Conservation (phyloP, 176 grass and related monocot species). For the Aegilops speltoides region DNA sequence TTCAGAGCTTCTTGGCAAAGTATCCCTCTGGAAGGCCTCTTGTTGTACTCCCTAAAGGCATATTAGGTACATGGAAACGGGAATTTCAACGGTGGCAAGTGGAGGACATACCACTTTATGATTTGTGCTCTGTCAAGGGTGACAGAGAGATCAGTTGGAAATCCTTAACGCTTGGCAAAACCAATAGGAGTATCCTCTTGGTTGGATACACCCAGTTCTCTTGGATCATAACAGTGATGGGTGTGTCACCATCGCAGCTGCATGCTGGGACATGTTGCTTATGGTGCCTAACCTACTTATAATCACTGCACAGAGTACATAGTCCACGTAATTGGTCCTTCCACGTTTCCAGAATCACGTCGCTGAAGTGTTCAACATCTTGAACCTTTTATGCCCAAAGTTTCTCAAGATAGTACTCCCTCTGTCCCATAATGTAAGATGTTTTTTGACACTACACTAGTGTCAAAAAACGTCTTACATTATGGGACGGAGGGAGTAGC, state of each 20-base stretch:
- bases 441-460: too few species aligned
- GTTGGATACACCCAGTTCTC: slow-evolving; percentile 82
- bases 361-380: too few species aligned
- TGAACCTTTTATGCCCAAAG: too few species aligned
- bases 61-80: slow-evolving; percentile 68
- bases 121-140: slow-evolving; percentile 70
- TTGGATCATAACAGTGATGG: slow-evolving; percentile 43
- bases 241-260: slow-evolving; percentile 39
- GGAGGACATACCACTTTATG: slow-evolving; percentile 72
- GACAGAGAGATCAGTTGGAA: slow-evolving; percentile 78
- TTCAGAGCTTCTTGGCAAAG: slow-evolving; percentile 85
- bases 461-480: too few species aligned
- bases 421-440: too few species aligned
- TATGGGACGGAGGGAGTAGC: too few species aligned
- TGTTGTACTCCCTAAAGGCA: slow-evolving; percentile 75
- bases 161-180: slow-evolving; percentile 74
- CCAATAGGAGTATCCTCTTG: slow-evolving; percentile 73
- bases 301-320: slow-evolving; percentile 8
- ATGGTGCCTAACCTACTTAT: slow-evolving; percentile 81
- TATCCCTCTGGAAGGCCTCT: slow-evolving; percentile 69
- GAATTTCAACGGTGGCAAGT: slow-evolving; percentile 72
- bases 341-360: too few species aligned
- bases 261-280: slow-evolving; percentile 76
- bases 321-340: too few species aligned
- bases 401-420: too few species aligned